These are phyloP conservation scores for Sporothrix luriei DNA, from an alignment of 2,329 filamentous ascomycete genomes.

Conservation along the genomic window DNA sequence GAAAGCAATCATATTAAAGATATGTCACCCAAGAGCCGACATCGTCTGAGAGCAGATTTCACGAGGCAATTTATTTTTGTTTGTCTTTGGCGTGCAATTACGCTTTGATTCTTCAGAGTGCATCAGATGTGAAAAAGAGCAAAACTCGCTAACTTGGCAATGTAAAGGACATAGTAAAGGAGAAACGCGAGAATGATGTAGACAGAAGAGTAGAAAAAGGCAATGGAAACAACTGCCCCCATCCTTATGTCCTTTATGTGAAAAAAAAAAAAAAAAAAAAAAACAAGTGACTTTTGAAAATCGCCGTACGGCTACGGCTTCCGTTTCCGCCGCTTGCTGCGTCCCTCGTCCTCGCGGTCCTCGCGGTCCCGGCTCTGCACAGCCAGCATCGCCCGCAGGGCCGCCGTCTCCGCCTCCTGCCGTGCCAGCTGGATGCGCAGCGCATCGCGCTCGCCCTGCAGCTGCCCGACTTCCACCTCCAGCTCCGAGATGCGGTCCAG, in stretches of 20 bases:
- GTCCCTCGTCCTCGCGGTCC: neutral
- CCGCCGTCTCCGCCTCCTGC: conserved; percentile 61
- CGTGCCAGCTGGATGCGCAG: conserved; percentile 59
- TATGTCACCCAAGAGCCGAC: conserved; percentile 37
- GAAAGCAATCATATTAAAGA: conserved; percentile 30
- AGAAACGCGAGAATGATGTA: neutral
- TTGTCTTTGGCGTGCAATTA: conserved; percentile 13
- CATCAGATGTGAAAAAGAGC: neutral
- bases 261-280: neutral
- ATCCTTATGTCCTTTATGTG: neutral
- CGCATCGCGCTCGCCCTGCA: conserved; percentile 59
- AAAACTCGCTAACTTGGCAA: conserved; percentile 28
- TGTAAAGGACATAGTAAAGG: neutral
- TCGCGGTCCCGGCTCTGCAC: conserved; percentile 25
- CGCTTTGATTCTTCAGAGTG: conserved; percentile 13
- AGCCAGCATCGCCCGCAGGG: conserved; percentile 52
- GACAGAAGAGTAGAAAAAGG: neutral
- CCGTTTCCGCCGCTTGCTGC: conserved; percentile 16
- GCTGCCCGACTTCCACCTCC: conserved; percentile 56
- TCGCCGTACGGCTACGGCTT: neutral
- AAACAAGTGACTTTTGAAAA: neutral
- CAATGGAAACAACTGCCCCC: neutral
- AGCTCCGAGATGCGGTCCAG: conserved; percentile 61
- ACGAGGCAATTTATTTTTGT: neutral
- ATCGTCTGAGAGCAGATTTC: conserved; percentile 35